A percentile compares a stretch with the other conserved stretches of the same genome.
phyloP scores from a whole-genome alignment of 2,329 filamentous ascomycete genomes.

The Mollisia scopiformis region DNA sequence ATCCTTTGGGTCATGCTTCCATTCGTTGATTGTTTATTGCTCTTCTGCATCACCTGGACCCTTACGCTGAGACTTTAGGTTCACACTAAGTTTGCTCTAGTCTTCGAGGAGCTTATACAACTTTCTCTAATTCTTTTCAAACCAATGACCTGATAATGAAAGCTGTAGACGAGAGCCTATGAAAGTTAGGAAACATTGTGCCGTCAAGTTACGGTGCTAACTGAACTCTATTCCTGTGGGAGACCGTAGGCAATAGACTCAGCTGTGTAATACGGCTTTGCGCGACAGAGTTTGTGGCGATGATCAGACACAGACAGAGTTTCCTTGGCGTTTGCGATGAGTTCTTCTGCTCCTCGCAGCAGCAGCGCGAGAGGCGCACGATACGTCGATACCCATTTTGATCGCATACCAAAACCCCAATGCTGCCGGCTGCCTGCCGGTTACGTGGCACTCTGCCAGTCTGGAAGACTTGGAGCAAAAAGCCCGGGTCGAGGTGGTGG shows the following conservation, averaged over 20 bases:
- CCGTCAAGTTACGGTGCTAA: background rate
- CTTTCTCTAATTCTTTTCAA: too few species aligned
- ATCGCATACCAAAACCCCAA: too few species aligned
- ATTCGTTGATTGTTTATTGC: background rate
- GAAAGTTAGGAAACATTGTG: background rate
- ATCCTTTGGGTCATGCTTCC: too few species aligned
- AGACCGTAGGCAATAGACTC: too few species aligned
- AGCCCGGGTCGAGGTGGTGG: too few species aligned
- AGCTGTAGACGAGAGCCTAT: too few species aligned
- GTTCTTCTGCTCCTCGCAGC: background rate
- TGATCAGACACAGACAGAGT: background rate
- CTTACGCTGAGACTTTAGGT: background rate
- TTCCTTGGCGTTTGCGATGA: background rate
- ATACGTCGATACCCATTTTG: background rate
- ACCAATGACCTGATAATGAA: too few species aligned
- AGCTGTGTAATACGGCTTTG: too few species aligned
- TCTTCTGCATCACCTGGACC: background rate
- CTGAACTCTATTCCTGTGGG: background rate
- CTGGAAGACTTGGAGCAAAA: too few species aligned
- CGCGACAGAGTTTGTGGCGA: background rate
- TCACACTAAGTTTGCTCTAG: background rate
- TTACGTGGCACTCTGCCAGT: too few species aligned
- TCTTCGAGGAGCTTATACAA: background rate
- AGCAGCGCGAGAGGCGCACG: background rate
- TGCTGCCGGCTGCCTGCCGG: too few species aligned